phyloP scores from a whole-genome alignment of 2,329 filamentous ascomycete genomes.

The Ophiosphaerella herpotricha region DNA sequence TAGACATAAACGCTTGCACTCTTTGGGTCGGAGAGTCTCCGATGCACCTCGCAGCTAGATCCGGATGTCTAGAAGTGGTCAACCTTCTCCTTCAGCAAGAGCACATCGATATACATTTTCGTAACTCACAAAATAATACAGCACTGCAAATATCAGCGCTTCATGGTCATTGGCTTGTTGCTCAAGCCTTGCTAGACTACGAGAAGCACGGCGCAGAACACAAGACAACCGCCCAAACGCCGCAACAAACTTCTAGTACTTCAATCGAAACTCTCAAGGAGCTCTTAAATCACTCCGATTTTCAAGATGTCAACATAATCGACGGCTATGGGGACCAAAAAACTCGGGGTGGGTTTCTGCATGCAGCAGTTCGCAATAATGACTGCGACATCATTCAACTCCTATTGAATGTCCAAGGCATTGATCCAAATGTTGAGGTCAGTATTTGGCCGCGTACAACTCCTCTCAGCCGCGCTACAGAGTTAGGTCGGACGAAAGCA shows the following conservation, averaged over 20 bases:
- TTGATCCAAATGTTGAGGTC: conserved; percentile 6
- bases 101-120: not conserved
- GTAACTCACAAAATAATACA: not conserved
- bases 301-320: not conserved
- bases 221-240: not conserved
- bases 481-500: not conserved
- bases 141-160: not conserved
- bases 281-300: not conserved
- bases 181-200: not conserved
- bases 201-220: not conserved
- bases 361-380: not conserved
- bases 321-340: too few relatives aligned
- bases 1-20: too few relatives aligned
- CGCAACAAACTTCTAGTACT: not conserved
- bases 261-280: not conserved
- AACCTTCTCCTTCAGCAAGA: not conserved
- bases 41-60: not conserved
- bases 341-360: not conserved
- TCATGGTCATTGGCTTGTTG: not conserved
- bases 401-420: not conserved
- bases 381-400: conserved; percentile 2
- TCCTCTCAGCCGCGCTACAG: not conserved
- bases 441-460: too few relatives aligned
- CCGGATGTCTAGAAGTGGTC: not conserved
- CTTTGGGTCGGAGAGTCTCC: not conserved